Conservation (phyloP, 805 yeast species). For the Hanseniaspora singularis region DNA sequence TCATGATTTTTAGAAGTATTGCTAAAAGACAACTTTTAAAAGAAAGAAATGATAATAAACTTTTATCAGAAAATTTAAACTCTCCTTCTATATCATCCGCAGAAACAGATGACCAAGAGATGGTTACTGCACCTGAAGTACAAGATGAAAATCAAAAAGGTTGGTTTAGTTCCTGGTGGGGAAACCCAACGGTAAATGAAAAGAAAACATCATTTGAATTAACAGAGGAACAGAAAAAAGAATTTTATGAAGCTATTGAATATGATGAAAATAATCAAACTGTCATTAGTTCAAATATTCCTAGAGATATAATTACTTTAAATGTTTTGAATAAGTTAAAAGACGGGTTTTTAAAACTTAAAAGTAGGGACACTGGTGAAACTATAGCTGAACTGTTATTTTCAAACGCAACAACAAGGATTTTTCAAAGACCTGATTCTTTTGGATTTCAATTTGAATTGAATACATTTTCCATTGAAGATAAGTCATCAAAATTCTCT, state of each 20-base stretch:
- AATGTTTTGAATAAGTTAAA: conserved; percentile 57
- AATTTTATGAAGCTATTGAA: conserved; percentile 85
- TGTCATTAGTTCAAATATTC: conserved; percentile 40
- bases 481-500: conserved; percentile 66
- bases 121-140: conserved; percentile 9
- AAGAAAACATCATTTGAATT: conserved; percentile 44
- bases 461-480: conserved; percentile 74
- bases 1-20: conserved; percentile 71
- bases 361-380: conserved; percentile 24
- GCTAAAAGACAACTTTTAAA: conserved; percentile 57
- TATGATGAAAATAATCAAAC: conserved; percentile 52
- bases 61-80: neutral
- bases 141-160: conserved; percentile 30
- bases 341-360: conserved; percentile 64
- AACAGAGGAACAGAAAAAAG: conserved; percentile 79
- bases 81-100: conserved; percentile 16
- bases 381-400: conserved; percentile 67
- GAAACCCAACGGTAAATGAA: too few relatives aligned
- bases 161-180: conserved; percentile 68
- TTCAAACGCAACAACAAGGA: conserved; percentile 66
- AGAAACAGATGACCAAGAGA: conserved; percentile 17
- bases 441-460: conserved; percentile 58
- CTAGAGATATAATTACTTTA: conserved; percentile 59
- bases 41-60: conserved; percentile 30
- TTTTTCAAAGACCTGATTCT: conserved; percentile 70